phyloP scores from a whole-genome alignment of 2,329 filamentous ascomycete genomes.

The Botrytis tulipae region DNA sequence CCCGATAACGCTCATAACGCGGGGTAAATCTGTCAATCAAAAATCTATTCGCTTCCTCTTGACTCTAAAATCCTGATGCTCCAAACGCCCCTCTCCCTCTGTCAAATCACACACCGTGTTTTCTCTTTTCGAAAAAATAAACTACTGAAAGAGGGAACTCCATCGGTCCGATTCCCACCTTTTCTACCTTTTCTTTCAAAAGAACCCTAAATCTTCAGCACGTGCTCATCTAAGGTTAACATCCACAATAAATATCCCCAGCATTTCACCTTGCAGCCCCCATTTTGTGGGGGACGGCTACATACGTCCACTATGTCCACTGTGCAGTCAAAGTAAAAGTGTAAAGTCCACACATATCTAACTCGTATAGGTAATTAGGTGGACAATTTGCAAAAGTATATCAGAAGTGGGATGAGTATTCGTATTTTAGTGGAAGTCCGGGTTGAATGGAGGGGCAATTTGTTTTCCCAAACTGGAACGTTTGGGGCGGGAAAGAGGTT shows the following conservation, averaged over 20 bases:
- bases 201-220: not conserved
- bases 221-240: not conserved
- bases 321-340: not conserved
- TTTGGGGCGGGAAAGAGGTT: not conserved
- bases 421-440: not conserved
- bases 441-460: not conserved
- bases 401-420: constrained; percentile 4
- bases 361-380: not conserved
- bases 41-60: not conserved
- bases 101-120: not conserved
- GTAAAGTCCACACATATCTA: not conserved
- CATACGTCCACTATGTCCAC: not conserved
- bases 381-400: not conserved
- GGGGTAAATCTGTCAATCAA: not conserved
- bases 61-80: not conserved
- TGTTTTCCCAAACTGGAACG: not conserved
- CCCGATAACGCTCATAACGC: not conserved
- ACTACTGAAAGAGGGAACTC: not conserved
- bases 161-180: constrained; percentile 5
- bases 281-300: constrained; percentile 4
- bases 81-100: not conserved
- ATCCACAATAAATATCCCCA: not conserved
- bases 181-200: not conserved
- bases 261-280: not conserved
- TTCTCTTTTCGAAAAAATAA: not conserved